These are phyloP conservation scores for Pseudozyma flocculosa DNA, from an alignment of 1,284 basidiomycete species.

Conservation along the genomic window DNA sequence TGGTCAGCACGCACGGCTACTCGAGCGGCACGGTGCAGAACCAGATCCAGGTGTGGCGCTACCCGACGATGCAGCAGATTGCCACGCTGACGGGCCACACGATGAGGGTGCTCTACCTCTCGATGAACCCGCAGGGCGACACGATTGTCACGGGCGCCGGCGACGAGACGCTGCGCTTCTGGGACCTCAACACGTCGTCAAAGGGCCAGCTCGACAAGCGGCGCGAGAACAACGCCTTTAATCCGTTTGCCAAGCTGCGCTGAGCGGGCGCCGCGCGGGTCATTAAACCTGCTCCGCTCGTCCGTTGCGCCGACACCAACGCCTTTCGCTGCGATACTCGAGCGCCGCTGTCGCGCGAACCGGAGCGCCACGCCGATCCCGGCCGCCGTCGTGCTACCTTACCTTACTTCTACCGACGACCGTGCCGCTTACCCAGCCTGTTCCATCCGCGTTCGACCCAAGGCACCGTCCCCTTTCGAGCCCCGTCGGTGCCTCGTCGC, in stretches of 20 bases:
- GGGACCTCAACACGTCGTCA: conserved; percentile 62
- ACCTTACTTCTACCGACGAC: too few relatives aligned
- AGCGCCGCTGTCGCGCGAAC: too few relatives aligned
- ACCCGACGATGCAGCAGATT: conserved; percentile 71
- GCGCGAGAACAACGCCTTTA: conserved; percentile 38
- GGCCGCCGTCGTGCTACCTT: too few relatives aligned
- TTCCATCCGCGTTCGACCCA: too few relatives aligned
- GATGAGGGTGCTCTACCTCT: conserved; percentile 81
- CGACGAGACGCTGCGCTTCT: conserved; percentile 91
- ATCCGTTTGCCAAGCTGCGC: conserved; percentile 53
- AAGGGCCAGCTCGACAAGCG: conserved; percentile 31
- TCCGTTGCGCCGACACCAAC: background rate
- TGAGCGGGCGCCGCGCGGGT: conserved; percentile 15
- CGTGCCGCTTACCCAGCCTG: too few relatives aligned
- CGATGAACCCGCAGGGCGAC: conserved; percentile 94
- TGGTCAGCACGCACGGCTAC: conserved; percentile 97
- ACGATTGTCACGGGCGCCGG: conserved; percentile 97
- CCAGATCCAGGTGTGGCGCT: conserved; percentile 97
- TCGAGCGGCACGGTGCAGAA: conserved; percentile 90
- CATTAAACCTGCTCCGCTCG: too few relatives aligned
- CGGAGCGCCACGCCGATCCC: too few relatives aligned
- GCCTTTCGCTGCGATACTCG: too few relatives aligned
- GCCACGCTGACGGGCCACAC: conserved; percentile 93
- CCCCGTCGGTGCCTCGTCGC: too few relatives aligned
- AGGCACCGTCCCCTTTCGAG: too few relatives aligned